phyloP scores from a whole-genome alignment of 164 flowering plant species.

The Amborella trichopoda region DNA sequence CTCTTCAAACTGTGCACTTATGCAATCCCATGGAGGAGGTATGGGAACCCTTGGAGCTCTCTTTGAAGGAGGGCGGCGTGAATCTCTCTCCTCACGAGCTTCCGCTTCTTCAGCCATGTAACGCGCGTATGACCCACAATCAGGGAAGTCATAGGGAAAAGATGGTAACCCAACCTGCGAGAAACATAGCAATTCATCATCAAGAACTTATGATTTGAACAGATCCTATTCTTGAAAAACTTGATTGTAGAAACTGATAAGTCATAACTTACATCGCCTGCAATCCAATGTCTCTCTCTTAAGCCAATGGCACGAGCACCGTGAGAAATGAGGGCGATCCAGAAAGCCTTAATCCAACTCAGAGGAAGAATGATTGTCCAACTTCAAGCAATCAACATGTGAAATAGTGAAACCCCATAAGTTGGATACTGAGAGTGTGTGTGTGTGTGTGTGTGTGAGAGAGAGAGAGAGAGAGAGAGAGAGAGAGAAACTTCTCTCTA shows the following conservation, averaged over 20 bases:
- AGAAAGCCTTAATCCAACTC: slow-evolving; percentile 77
- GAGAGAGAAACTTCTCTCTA: slow-evolving; percentile 56
- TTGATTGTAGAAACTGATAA: not conserved
- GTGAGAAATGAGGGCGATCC: slow-evolving; percentile 45
- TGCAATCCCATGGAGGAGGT: slow-evolving; percentile 57
- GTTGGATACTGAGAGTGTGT: not conserved
- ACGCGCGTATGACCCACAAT: slow-evolving; percentile 49
- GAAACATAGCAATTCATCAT: slow-evolving; percentile 1
- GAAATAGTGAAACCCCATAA: too few relatives aligned
- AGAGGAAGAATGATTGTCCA: slow-evolving; percentile 81
- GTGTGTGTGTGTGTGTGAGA: not conserved
- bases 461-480: slow-evolving; percentile 40
- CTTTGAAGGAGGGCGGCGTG: slow-evolving; percentile 32
- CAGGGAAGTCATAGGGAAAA: slow-evolving; percentile 86
- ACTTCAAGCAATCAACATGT: too few relatives aligned
- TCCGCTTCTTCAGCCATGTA: slow-evolving; percentile 44
- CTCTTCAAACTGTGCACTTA: not conserved
- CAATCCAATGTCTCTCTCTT: slow-evolving; percentile 84
- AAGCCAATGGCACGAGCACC: slow-evolving; percentile 83
- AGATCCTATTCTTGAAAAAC: not conserved
- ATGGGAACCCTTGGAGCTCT: slow-evolving; percentile 53
- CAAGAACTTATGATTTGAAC: not conserved
- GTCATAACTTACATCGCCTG: slow-evolving; percentile 42
- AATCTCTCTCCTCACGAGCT: slow-evolving; percentile 18
- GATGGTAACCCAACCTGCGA: slow-evolving; percentile 59